Base-by-base conservation (phyloP, 2,329 filamentous ascomycete genomes). In the Trichothecium roseum region DNA sequence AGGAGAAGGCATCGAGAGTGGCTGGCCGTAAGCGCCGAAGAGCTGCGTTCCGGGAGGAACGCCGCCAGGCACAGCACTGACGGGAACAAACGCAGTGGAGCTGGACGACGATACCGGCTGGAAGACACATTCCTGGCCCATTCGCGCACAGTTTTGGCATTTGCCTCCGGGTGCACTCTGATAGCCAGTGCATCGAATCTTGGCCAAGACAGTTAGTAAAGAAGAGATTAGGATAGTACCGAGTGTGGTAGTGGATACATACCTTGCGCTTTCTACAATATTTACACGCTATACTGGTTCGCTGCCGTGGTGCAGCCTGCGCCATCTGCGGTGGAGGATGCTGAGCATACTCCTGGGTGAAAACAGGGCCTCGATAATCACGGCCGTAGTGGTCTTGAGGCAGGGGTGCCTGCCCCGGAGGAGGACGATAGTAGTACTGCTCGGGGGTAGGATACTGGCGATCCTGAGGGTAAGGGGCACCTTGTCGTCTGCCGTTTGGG, bases 261-360 rank as follows among this genome's bases (percentile, higher is more conserved):
- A 76, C 72, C 66, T 77, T 77, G 50, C 72, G 60, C 51, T 74
- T 73, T n/a, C 72, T 57, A 48, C 72, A 77, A 42, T 77, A 77
- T 36, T 68, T 63, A 49, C 72, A 77, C 4, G 72, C 72, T 43
- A 76, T 76, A 1, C 71, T 74, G 2, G 72, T 76, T 20, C 72
- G 60, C 49, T 76, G 72, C 16, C 72, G 59, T 2, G 72, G 72
- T 4, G 72, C 72, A 15, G 69, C 65, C 46, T 72, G 69, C 9
- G 60, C 57, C 51, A 66, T 56, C 14, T 58, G 53, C 26, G 59
- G 53, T 18, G 50, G 53, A 15, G 47, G 55, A 28, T 55, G 59
- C 24, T 32, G 36, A 14, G 51, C 55, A 34, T 59, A 62, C 14
- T 60, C 59, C 8, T 52, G 51, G 35, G 49, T 50, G 8, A 36